Percentiles rank a stretch among this genome's conserved stretches.
Evolutionary conservation across 2,329 filamentous ascomycete genomes (phyloP).

Genomic region (Phoma sp.): DNA sequence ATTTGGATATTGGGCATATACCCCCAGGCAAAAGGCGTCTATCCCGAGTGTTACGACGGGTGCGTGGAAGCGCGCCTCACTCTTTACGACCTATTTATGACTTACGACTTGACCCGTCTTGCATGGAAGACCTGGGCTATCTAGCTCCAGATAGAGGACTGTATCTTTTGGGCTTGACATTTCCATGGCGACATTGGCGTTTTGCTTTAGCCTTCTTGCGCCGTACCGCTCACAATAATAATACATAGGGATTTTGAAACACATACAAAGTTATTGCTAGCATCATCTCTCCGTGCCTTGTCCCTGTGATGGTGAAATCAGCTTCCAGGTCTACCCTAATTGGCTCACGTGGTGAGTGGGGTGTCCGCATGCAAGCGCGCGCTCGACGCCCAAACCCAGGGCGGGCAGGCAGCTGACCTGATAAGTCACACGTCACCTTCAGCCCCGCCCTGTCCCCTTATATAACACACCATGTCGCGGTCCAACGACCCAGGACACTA

Average conservation of each 20-base stretch:
- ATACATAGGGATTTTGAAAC: constrained; percentile 16
- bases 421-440: constrained; percentile 17
- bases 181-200: constrained; percentile 14
- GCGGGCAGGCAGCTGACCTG: constrained; percentile 10
- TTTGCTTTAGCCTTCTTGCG: constrained; percentile 14
- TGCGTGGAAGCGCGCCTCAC: constrained; percentile 40
- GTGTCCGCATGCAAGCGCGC: constrained; percentile 2
- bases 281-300: not conserved
- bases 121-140: constrained; percentile 17
- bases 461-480: constrained; percentile 40
- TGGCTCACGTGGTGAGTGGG: constrained; percentile 1
- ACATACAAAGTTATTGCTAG: constrained; percentile 9
- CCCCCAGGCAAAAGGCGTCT: constrained; percentile 36
- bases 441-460: constrained; percentile 16
- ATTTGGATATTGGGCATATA: constrained; percentile 31
- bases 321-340: not conserved
- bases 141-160: constrained; percentile 12
- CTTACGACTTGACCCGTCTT: constrained; percentile 32
- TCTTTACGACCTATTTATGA: constrained; percentile 46
- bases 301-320: constrained; percentile 4
- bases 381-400: constrained; percentile 1
- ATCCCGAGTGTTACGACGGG: constrained; percentile 48
- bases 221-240: constrained; percentile 17
- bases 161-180: constrained; percentile 10
- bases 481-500: constrained; percentile 75